Evolutionary conservation across 2,329 filamentous ascomycete species (phyloP).

Genomic region (Colletotrichum sp.): DNA sequence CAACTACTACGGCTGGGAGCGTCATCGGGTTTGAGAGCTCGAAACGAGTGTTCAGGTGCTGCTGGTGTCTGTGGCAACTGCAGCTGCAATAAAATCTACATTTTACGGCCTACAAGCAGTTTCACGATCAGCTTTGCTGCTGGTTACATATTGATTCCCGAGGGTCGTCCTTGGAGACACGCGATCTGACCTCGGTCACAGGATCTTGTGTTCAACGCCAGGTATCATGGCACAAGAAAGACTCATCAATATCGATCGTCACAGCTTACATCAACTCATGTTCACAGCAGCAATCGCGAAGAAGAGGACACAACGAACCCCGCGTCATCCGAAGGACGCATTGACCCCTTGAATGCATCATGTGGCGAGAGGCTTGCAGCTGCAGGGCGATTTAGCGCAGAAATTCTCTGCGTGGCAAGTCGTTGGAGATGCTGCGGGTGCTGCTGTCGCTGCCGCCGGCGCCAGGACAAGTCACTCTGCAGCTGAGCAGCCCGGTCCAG

Average conservation of each 20-base stretch:
- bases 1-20: not conserved
- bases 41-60: not conserved
- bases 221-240: not conserved
- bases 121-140: not conserved
- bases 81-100: constrained; percentile 16
- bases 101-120: not conserved
- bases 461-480: not conserved
- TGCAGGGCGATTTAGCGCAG: not conserved
- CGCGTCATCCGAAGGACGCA: constrained; percentile 6
- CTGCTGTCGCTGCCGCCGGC: not conserved
- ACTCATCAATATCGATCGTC: not conserved
- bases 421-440: not conserved
- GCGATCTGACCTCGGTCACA: not conserved
- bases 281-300: not conserved
- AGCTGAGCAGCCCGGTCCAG: not conserved
- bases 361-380: constrained; percentile 16
- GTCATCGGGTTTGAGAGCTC: not conserved
- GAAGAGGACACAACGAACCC: not conserved
- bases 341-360: not conserved
- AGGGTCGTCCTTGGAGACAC: not conserved
- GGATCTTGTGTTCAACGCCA: not conserved
- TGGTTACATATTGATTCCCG: not conserved
- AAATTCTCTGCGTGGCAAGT: not conserved
- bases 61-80: not conserved
- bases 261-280: not conserved